Percentiles rank a stretch among this genome's conserved stretches.
phyloP scores from a whole-genome alignment of 2,329 filamentous ascomycete species.

The Xylariales sp. region DNA sequence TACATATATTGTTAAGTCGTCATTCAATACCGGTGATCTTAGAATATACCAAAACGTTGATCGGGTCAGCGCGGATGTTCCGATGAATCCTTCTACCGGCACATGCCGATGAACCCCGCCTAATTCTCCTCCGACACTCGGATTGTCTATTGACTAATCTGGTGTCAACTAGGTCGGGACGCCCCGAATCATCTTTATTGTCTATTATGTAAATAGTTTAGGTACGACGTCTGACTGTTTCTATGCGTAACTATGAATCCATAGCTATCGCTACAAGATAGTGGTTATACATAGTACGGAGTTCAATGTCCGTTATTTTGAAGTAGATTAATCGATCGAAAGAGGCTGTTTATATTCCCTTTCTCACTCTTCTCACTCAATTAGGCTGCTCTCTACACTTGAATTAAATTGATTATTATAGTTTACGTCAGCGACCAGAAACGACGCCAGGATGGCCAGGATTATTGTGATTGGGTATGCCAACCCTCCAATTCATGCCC shows the following conservation, averaged over 20 bases:
- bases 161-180: neutral
- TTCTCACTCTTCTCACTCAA: neutral
- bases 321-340: neutral
- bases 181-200: slow-evolving; percentile 1
- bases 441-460: slow-evolving; percentile 37
- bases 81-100: neutral
- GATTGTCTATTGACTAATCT: neutral
- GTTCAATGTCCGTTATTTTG: neutral
- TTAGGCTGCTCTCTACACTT: neutral
- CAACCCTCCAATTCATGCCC: neutral
- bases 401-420: neutral
- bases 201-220: slow-evolving; percentile 1
- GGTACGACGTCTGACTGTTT: neutral
- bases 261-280: neutral
- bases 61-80: slow-evolving; percentile 8
- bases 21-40: too few relatives aligned
- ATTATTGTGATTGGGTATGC: slow-evolving; percentile 47
- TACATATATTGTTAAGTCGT: too few relatives aligned
- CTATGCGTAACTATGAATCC: neutral
- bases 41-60: neutral
- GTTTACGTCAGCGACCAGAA: neutral
- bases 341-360: too few relatives aligned
- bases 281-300: too few relatives aligned
- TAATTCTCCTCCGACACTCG: slow-evolving; percentile 6
- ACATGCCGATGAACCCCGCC: slow-evolving; percentile 13